Evolutionary conservation across 805 yeast genomes (phyloP).

Genomic region (Candida boleticola): DNA sequence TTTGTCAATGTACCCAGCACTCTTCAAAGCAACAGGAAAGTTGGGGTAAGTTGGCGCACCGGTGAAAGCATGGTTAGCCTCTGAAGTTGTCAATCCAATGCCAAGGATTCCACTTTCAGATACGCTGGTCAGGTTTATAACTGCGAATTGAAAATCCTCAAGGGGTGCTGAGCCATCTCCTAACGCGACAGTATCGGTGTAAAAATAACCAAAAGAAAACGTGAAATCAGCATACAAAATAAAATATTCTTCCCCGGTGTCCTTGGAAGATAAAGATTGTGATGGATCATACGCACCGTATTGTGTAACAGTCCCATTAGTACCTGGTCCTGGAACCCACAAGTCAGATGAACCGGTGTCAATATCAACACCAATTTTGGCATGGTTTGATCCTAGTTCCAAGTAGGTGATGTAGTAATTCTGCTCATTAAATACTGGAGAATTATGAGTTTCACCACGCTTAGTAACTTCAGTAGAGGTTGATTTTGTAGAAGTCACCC

Average conservation of each 20-base stretch:
- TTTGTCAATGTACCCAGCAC: slow-evolving; percentile 32
- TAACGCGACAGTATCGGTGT: slow-evolving; percentile 23
- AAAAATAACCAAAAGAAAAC: slow-evolving; percentile 53
- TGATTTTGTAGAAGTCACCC: neutral
- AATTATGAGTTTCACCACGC: neutral
- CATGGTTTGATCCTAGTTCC: slow-evolving; percentile 6
- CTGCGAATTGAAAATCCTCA: slow-evolving; percentile 5
- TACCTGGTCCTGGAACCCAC: slow-evolving; percentile 5
- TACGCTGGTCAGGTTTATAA: neutral
- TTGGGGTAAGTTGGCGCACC: slow-evolving; percentile 23
- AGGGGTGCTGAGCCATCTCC: slow-evolving; percentile 2
- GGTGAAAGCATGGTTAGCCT: neutral
- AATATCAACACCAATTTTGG: slow-evolving; percentile 6
- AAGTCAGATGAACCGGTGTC: slow-evolving; percentile 11
- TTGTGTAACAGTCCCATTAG: slow-evolving; percentile 18
- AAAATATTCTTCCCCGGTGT: slow-evolving; percentile 29
- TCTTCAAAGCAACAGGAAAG: slow-evolving; percentile 31
- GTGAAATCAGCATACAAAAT: slow-evolving; percentile 40
- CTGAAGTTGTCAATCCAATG: slow-evolving; percentile 4
- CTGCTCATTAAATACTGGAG: slow-evolving; percentile 1
- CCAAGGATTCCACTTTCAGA: slow-evolving; percentile 4
- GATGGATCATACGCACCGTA: slow-evolving; percentile 39
- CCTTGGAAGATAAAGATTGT: slow-evolving; percentile 28
- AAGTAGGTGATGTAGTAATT: slow-evolving; percentile 5
- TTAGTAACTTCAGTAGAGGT: neutral